Evolutionary conservation across 2,329 filamentous ascomycete species (phyloP), one percentile per base, ranked within the genome.

Genomic region (Pseudogymnoascus sp.): DNA sequence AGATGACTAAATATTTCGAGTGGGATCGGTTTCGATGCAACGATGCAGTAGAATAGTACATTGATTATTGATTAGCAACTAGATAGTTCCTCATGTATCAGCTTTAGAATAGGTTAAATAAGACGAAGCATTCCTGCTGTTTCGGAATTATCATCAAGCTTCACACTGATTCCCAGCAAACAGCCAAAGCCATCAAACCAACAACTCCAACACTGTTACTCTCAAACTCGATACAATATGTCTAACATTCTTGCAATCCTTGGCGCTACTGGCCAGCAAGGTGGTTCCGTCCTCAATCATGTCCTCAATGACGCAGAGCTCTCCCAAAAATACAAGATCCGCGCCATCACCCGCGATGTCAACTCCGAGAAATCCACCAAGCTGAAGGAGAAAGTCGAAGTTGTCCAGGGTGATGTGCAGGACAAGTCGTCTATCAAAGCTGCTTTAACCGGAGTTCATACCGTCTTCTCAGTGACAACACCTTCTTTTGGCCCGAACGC

Each of bases 201-300:
- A 11, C 43, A 11, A 2, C 7, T 3, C 4, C 14, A 22, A 25
- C 4, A 47, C 22, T 9, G n/a, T 28, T 8, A 30, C 14, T 16
- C 14, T 30, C 43, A 50, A 30, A 30, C 14, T 28, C 7, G 7
- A 30, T 16, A 47, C 22, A 50, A 30, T 4, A 54, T 54, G 47
- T 32, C 47, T 32, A 18, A 54, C 11, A 54, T 32, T 54, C 47
- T 54, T 20, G 47, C 72, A 25, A 73, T 82, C 22, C 79, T 81
- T 58, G 79, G 80, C 7, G 79, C 79, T 20, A 82, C 80, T 0
- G 79, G 80, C 62, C 74, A 78, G 35, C 80, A 82, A 67, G 80
- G 80, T 16, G 71, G 77, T 9, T 78, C 77, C 7, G 72, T 81
- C 7, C 71, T 81, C 60, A 68, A 75, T 57, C 68, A 72, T 25